These are phyloP conservation scores for Fusarium papillatum DNA, from an alignment of 2,329 filamentous ascomycete genomes.

Conservation along the genomic window DNA sequence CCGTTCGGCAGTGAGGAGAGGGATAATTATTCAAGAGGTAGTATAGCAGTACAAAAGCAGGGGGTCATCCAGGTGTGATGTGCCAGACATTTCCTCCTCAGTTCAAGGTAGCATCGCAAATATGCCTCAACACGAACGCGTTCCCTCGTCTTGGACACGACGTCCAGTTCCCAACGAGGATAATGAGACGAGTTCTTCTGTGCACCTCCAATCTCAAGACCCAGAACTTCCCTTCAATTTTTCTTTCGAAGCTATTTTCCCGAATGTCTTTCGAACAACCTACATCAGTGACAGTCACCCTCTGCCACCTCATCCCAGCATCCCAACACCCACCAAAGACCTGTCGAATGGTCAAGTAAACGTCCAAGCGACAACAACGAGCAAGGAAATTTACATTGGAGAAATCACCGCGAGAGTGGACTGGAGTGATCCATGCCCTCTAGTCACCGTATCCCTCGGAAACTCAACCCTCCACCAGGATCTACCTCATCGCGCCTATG, in stretches of 20 bases:
- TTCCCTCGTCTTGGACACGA: constrained; percentile 44
- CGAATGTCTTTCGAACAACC: constrained; percentile 76
- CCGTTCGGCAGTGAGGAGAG: background rate
- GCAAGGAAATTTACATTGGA: constrained; percentile 60
- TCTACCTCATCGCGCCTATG: constrained; percentile 75
- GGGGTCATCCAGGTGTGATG: background rate
- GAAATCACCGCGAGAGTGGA: constrained; percentile 68
- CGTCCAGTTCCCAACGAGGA: constrained; percentile 44
- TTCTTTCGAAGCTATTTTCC: constrained; percentile 71
- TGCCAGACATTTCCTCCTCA: background rate
- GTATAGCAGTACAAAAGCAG: background rate
- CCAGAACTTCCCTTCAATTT: constrained; percentile 64
- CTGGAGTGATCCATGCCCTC: constrained; percentile 67
- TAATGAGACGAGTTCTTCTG: constrained; percentile 38
- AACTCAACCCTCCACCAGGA: constrained; percentile 70
- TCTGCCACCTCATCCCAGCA: constrained; percentile 75
- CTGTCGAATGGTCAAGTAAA: constrained; percentile 48
- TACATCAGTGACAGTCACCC: constrained; percentile 74
- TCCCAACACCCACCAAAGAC: constrained; percentile 55
- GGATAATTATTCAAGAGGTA: background rate
- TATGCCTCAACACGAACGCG: constrained; percentile 48
- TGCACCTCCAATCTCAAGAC: constrained; percentile 41
- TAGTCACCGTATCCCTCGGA: constrained; percentile 67
- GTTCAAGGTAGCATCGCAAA: background rate
- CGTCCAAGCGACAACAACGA: constrained; percentile 48